Evolutionary conservation across 2,329 filamentous ascomycete genomes (phyloP).

Genomic region (Onygenales sp.): DNA sequence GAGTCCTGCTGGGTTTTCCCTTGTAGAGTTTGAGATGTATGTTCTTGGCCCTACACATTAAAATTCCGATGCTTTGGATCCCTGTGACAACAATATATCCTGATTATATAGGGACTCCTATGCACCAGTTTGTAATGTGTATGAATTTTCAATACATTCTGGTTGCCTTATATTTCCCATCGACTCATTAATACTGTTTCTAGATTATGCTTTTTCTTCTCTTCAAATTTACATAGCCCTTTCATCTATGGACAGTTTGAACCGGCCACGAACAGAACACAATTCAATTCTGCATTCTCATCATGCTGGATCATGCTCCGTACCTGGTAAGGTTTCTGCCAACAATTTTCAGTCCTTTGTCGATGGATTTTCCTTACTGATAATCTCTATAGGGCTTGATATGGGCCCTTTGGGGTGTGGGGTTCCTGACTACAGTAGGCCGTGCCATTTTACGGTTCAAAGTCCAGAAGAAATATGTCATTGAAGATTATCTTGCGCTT

Average conservation of each 20-base stretch:
- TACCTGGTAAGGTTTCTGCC: not conserved
- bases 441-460: not conserved
- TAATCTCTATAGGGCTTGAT: not conserved
- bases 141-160: no score
- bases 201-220: no score
- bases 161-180: no score
- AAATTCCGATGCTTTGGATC: no score
- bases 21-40: no score
- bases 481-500: constrained; percentile 1
- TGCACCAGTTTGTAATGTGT: no score
- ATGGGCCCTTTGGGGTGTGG: not conserved
- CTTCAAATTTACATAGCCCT: not conserved
- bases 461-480: not conserved
- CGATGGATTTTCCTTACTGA: not conserved
- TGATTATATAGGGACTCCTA: no score
- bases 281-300: not conserved
- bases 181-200: no score
- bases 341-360: not conserved
- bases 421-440: not conserved
- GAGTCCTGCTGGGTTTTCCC: no score
- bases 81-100: no score
- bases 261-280: no score
- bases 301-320: not conserved
- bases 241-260: not conserved
- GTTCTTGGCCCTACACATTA: no score